Percentiles rank a stretch among this genome's conserved stretches.
phyloP scores from a whole-genome alignment of 805 yeast genomes.

The Lachancea waltii region DNA sequence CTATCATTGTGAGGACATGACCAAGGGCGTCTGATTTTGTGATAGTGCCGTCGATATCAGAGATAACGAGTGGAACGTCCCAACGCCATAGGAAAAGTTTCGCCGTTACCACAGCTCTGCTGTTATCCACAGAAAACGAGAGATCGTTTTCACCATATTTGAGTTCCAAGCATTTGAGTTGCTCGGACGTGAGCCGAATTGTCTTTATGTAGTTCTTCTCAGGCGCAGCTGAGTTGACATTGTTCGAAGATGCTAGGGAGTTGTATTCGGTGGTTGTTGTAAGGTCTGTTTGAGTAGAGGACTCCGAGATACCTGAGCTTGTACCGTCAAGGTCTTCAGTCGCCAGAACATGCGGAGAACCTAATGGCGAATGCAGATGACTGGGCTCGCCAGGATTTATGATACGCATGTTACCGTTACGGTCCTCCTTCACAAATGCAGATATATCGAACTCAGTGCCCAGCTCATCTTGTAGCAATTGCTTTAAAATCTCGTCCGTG shows the following conservation, averaged over 20 bases:
- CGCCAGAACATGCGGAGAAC: conserved; percentile 18
- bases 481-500: conserved; percentile 69
- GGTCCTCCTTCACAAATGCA: conserved; percentile 48
- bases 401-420: conserved; percentile 62
- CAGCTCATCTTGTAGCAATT: conserved; percentile 70
- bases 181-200: conserved; percentile 84
- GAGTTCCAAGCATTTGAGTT: conserved; percentile 64
- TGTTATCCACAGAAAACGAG: conserved; percentile 73
- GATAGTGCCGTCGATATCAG: conserved; percentile 97
- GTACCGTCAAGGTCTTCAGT: conserved; percentile 15
- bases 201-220: conserved; percentile 64
- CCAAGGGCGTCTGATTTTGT: conserved; percentile 97
- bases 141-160: conserved; percentile 75
- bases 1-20: conserved; percentile 86
- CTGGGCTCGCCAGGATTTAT: conserved; percentile 30
- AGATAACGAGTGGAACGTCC: conserved; percentile 82
- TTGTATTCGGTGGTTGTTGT: conserved; percentile 3
- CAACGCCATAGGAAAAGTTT: conserved; percentile 79
- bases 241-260: not conserved
- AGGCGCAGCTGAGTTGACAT: conserved; percentile 4
- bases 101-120: conserved; percentile 69
- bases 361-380: conserved; percentile 16
- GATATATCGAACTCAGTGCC: conserved; percentile 44
- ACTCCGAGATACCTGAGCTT: conserved; percentile 5
- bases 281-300: conserved; percentile 6